Conservation (phyloP, 129 eudicot species). For the Arctium minus region DNA sequence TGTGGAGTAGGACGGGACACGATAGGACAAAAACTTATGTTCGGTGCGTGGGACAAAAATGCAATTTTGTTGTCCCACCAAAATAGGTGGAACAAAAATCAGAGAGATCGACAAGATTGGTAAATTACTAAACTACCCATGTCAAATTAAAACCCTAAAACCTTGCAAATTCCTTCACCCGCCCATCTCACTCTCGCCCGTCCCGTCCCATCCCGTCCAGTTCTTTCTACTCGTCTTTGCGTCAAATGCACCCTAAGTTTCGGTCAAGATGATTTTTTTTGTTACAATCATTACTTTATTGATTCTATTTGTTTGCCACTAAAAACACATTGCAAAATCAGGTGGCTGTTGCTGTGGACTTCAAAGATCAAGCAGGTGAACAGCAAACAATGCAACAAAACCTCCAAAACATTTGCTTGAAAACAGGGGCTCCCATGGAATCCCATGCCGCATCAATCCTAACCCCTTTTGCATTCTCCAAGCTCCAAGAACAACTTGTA, state of each 20-base stretch:
- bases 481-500: conserved; percentile 96
- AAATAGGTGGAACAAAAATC: neutral
- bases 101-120: neutral
- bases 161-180: neutral
- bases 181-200: too few species aligned
- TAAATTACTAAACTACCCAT: neutral
- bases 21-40: neutral
- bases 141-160: neutral
- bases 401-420: conserved; percentile 87
- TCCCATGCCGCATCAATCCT: conserved; percentile 86
- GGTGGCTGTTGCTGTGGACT: conserved; percentile 96
- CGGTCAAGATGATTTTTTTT: neutral
- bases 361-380: conserved; percentile 94
- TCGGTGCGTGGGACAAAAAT: too few species aligned
- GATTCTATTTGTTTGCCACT: neutral
- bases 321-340: conserved; percentile 26
- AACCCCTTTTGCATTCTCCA: conserved; percentile 91
- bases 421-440: conserved; percentile 99
- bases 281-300: neutral
- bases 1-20: too few species aligned
- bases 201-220: neutral
- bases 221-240: neutral
- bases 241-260: neutral
- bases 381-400: conserved; percentile 99
- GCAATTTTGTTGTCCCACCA: neutral